Conservation (phyloP, 2,329 filamentous ascomycete species). For the Epichloe glyceriae region DNA sequence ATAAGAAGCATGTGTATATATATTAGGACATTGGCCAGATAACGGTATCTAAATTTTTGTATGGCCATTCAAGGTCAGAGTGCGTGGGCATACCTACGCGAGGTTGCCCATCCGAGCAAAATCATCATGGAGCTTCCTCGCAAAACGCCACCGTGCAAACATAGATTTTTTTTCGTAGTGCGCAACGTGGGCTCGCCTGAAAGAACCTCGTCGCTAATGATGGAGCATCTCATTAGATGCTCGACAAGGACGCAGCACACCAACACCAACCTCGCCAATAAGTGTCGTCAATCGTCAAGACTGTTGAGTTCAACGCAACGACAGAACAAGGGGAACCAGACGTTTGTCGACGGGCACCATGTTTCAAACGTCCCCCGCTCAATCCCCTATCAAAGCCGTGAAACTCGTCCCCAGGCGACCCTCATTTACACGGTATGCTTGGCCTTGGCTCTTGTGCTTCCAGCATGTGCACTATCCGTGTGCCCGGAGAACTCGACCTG, state of each 20-base stretch:
- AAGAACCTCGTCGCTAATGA: background rate
- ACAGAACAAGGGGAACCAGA: background rate
- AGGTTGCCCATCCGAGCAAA: background rate
- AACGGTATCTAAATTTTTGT: conserved; percentile 13
- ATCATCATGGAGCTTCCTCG: conserved; percentile 13
- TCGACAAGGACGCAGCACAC: background rate
- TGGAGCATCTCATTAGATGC: background rate
- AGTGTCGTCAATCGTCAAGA: conserved; percentile 1
- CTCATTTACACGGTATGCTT: conserved; percentile 66
- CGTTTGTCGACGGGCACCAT: conserved; percentile 9
- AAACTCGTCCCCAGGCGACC: background rate
- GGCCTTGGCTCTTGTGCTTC: conserved; percentile 89
- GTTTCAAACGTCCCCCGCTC: conserved; percentile 13
- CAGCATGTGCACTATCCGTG: conserved; percentile 82
- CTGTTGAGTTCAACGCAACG: background rate
- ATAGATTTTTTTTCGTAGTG: background rate
- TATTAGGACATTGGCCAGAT: conserved; percentile 2
- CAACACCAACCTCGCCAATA: background rate
- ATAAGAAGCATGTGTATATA: background rate
- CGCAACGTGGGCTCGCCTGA: background rate
- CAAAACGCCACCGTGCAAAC: conserved; percentile 21
- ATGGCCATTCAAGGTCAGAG: conserved; percentile 4
- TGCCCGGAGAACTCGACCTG: conserved; percentile 91
- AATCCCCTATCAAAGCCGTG: background rate
- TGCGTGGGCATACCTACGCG: background rate